phyloP scores from a whole-genome alignment of 352 stramenopile genomes.

The Pythium chondricola region DNA sequence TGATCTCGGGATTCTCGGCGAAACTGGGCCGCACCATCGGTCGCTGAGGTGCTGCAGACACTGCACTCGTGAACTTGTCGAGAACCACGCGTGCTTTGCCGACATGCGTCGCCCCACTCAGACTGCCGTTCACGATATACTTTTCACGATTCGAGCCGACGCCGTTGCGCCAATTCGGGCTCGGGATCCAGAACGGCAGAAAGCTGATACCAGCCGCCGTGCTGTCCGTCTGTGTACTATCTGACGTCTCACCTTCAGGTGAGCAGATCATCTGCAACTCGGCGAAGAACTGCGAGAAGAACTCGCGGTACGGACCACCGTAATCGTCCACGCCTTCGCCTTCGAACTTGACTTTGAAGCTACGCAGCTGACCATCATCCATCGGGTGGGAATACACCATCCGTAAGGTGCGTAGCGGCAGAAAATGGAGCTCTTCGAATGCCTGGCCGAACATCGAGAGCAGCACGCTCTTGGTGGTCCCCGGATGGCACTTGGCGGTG shows the following conservation, averaged over 20 bases:
- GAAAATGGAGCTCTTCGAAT: slow-evolving; percentile 84
- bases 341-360: slow-evolving; percentile 94
- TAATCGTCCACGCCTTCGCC: slow-evolving; percentile 94
- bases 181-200: slow-evolving; percentile 81
- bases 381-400: slow-evolving; percentile 91
- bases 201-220: slow-evolving; percentile 48
- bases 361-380: slow-evolving; percentile 87
- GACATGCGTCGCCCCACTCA: slow-evolving; percentile 5
- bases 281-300: slow-evolving; percentile 86
- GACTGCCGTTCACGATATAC: slow-evolving; percentile 69
- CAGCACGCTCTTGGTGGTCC: slow-evolving; percentile 56
- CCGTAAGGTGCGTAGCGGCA: slow-evolving; percentile 58
- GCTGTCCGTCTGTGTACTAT: not conserved
- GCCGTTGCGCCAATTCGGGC: slow-evolving; percentile 82
- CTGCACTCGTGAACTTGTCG: too few species aligned
- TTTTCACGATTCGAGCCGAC: slow-evolving; percentile 77
- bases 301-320: slow-evolving; percentile 90
- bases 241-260: slow-evolving; percentile 2
- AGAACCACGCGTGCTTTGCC: slow-evolving; percentile 11
- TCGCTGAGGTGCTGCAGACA: too few species aligned
- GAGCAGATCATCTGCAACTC: slow-evolving; percentile 46
- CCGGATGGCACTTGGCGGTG: slow-evolving; percentile 64
- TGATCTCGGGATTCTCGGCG: slow-evolving; percentile 36
- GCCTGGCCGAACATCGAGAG: slow-evolving; percentile 80
- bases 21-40: not conserved